Evolutionary conservation across 345 rosid species (phyloP).

Genomic region (Fremontodendron californicum): DNA sequence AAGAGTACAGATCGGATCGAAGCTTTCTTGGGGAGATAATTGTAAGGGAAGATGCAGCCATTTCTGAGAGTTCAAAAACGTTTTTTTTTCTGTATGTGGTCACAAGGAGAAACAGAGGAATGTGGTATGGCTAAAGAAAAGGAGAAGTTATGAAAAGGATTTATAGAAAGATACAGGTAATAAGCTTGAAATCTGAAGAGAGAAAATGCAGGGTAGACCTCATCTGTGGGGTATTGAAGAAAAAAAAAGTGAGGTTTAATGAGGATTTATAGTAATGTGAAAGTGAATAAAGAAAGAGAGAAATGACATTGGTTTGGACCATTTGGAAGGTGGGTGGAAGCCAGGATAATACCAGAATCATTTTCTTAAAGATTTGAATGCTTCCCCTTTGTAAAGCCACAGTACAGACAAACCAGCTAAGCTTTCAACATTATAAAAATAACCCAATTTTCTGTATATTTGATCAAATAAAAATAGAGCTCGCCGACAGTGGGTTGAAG

Average conservation of each 20-base stretch:
- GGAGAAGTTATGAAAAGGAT: not conserved
- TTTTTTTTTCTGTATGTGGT: too few relatives aligned
- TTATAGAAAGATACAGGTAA: not conserved
- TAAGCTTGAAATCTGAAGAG: not conserved
- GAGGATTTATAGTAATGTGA: not conserved
- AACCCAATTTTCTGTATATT: not conserved
- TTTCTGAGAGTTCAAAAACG: not conserved
- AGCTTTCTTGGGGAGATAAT: slow-evolving; percentile 85
- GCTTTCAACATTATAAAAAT: slow-evolving; percentile 19
- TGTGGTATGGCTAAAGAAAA: not conserved
- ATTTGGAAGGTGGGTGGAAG: slow-evolving; percentile 60
- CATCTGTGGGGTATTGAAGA: not conserved
- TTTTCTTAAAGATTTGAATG: slow-evolving; percentile 37
- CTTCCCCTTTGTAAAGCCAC: slow-evolving; percentile 21
- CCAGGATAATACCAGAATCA: slow-evolving; percentile 11
- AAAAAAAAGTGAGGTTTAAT: not conserved
- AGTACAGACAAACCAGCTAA: slow-evolving; percentile 52
- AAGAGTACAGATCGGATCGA: slow-evolving; percentile 73
- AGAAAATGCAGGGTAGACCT: not conserved
- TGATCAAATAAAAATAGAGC: not conserved
- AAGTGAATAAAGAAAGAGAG: slow-evolving; percentile 15
- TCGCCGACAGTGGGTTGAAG: slow-evolving; percentile 34
- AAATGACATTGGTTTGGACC: slow-evolving; percentile 35
- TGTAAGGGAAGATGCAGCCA: slow-evolving; percentile 29
- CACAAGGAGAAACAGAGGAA: too few relatives aligned